Conservation (phyloP, 208 protist genomes). For the Wallacemonas rigidus region DNA sequence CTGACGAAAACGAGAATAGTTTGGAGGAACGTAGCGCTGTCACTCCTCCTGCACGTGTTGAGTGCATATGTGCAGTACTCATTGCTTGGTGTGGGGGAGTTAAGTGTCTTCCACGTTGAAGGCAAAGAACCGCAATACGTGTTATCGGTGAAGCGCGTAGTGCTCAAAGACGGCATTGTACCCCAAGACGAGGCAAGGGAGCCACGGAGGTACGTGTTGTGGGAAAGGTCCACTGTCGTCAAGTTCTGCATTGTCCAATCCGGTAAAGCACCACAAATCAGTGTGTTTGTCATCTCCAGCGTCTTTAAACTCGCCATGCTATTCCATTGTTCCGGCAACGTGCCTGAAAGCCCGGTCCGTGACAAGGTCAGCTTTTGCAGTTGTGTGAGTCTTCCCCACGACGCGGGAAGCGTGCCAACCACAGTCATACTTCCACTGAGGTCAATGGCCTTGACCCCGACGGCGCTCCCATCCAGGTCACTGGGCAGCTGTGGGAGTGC, state of each 20-base stretch:
- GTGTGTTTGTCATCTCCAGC: not conserved
- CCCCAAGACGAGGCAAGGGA: not conserved
- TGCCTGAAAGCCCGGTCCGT: not conserved
- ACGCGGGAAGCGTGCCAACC: constrained; percentile 6
- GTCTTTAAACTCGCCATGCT: constrained; percentile 4
- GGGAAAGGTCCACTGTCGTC: constrained; percentile 8
- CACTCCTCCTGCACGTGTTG: not conserved
- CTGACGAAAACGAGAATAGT: not conserved
- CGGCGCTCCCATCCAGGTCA: constrained; percentile 1
- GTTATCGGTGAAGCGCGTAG: not conserved
- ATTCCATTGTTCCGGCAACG: not conserved
- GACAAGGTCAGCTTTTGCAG: constrained; percentile 2
- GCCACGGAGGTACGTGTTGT: constrained; percentile 11
- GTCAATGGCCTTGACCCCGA: constrained; percentile 5
- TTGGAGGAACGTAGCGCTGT: not conserved
- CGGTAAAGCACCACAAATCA: constrained; percentile 4
- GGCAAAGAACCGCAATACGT: constrained; percentile 1
- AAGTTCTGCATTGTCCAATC: constrained; percentile 3
- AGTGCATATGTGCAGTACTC: no score
- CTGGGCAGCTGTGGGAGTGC: constrained; percentile 1
- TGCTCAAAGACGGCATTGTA: not conserved
- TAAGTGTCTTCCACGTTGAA: not conserved
- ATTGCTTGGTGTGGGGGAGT: no score
- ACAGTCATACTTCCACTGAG: constrained; percentile 3
- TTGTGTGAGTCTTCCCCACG: constrained; percentile 3